A percentile compares a stretch with the other conserved stretches of the same genome.
Conservation (phyloP, 2,329 filamentous ascomycete species). For the Cladosporium sp. region DNA sequence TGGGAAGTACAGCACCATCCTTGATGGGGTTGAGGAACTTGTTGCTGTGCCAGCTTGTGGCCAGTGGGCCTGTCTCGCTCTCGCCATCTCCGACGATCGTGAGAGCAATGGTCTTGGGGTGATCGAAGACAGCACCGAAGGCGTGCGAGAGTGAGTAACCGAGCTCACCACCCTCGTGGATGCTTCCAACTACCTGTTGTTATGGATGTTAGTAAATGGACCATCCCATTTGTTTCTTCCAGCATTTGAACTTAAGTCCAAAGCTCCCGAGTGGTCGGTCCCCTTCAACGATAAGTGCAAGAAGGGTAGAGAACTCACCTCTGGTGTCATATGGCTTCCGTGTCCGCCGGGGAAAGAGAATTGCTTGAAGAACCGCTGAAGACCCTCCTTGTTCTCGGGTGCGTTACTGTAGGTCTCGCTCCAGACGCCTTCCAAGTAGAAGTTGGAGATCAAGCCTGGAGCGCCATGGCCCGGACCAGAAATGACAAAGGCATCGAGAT, state of each 20-base stretch:
- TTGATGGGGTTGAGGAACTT: slow-evolving; percentile 80
- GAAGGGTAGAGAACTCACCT: slow-evolving; percentile 59
- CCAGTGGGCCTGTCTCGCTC: slow-evolving; percentile 77
- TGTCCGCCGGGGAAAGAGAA: slow-evolving; percentile 82
- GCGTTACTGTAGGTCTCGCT: slow-evolving; percentile 76
- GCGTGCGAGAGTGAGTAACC: slow-evolving; percentile 81
- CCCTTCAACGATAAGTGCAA: background rate
- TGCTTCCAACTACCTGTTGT: slow-evolving; percentile 20
- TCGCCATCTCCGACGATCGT: slow-evolving; percentile 82
- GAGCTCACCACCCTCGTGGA: slow-evolving; percentile 76
- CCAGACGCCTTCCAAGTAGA: slow-evolving; percentile 76
- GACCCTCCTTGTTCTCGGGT: slow-evolving; percentile 66
- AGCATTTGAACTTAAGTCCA: background rate
- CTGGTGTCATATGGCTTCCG: slow-evolving; percentile 75
- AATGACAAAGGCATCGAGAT: slow-evolving; percentile 71
- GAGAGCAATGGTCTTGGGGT: slow-evolving; percentile 72
- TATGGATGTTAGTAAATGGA: background rate
- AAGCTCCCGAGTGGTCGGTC: background rate
- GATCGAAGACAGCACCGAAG: slow-evolving; percentile 74
- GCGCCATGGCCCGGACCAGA: slow-evolving; percentile 79
- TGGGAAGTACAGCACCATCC: slow-evolving; percentile 75
- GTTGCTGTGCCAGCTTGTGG: slow-evolving; percentile 78
- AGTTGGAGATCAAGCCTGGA: slow-evolving; percentile 73
- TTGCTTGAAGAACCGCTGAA: slow-evolving; percentile 78
- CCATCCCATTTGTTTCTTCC: slow-evolving; percentile 42